These are phyloP conservation scores for Onygenales sp. DNA, from an alignment of 2,329 filamentous ascomycete species.

Conservation along the genomic window DNA sequence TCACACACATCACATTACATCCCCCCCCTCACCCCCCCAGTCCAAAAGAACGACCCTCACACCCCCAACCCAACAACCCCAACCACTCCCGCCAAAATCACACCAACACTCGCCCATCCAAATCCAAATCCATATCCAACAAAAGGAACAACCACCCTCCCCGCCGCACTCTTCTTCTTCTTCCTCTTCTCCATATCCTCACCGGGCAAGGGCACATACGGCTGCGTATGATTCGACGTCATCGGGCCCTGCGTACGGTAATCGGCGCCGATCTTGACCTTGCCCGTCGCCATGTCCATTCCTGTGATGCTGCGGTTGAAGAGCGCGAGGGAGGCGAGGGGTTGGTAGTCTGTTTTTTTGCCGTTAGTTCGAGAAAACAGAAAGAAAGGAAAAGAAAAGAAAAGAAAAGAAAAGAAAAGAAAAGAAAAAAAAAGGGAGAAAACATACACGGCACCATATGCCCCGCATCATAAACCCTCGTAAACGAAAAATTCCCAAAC, in stretches of 20 bases:
- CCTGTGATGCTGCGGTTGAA: conserved; percentile 53
- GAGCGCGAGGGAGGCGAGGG: conserved; percentile 48
- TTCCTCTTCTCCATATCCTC: not conserved
- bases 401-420: conserved; percentile 28
- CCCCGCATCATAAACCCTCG: conserved; percentile 24
- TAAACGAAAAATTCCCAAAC: conserved; percentile 32
- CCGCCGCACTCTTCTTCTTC: conserved; percentile 2
- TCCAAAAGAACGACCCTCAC: no score
- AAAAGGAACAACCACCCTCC: not conserved
- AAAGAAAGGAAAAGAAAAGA: not conserved
- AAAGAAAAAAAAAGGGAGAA: conserved; percentile 26
- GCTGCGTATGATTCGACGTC: conserved; percentile 38
- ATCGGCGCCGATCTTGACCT: conserved; percentile 19
- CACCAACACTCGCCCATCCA: no score
- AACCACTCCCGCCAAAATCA: no score
- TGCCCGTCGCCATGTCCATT: conserved; percentile 47
- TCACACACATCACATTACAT: no score
- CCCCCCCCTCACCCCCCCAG: no score
- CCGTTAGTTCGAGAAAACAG: not conserved
- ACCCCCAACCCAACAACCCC: no score
- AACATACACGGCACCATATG: conserved; percentile 45
- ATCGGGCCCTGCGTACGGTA: conserved; percentile 33
- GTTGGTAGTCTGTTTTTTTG: conserved; percentile 39
- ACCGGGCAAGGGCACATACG: conserved; percentile 25
- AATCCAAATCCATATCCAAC: no score